A percentile compares a stretch with the other conserved stretches of the same genome.
These are phyloP conservation scores for Calonectria honghensis DNA, from an alignment of 2,329 filamentous ascomycete species.

Conservation along the genomic window DNA sequence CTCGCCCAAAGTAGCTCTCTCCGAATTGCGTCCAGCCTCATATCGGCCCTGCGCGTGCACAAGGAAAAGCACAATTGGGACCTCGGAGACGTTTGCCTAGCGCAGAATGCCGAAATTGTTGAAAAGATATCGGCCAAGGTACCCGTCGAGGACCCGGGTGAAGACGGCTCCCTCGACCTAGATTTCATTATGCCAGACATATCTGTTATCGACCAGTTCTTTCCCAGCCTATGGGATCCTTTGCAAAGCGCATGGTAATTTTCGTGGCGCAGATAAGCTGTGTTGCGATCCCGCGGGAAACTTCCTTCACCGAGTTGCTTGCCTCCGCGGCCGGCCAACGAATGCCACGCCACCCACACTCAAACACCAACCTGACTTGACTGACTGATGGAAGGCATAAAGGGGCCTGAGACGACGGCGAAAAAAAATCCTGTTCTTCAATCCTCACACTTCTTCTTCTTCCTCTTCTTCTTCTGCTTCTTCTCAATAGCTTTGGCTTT, in stretches of 20 bases:
- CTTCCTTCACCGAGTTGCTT: background rate
- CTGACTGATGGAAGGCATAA: constrained; percentile 15
- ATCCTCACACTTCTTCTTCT: background rate
- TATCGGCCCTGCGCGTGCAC: constrained; percentile 63
- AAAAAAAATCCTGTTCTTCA: constrained; percentile 7
- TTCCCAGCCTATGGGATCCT: constrained; percentile 61
- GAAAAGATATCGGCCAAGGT: constrained; percentile 63
- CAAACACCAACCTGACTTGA: background rate
- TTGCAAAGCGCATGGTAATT: constrained; percentile 58
- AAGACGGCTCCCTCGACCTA: constrained; percentile 46
- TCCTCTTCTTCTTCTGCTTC: background rate
- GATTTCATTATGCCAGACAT: constrained; percentile 58
- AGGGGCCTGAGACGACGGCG: constrained; percentile 7
- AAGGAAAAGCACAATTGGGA: constrained; percentile 67
- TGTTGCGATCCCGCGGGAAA: constrained; percentile 33
- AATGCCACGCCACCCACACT: background rate
- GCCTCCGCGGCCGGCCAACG: constrained; percentile 24
- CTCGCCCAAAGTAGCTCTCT: constrained; percentile 63
- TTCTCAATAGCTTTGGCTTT: background rate
- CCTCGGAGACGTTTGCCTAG: constrained; percentile 69
- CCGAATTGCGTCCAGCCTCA: constrained; percentile 65
- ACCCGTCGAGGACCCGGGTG: constrained; percentile 48
- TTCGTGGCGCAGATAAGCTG: constrained; percentile 21
- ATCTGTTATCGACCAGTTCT: constrained; percentile 60
- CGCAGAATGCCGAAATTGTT: constrained; percentile 67